Evolutionary conservation across 2,329 filamentous ascomycete species (phyloP).

Genomic region (Plectosphaerella cucumerina): DNA sequence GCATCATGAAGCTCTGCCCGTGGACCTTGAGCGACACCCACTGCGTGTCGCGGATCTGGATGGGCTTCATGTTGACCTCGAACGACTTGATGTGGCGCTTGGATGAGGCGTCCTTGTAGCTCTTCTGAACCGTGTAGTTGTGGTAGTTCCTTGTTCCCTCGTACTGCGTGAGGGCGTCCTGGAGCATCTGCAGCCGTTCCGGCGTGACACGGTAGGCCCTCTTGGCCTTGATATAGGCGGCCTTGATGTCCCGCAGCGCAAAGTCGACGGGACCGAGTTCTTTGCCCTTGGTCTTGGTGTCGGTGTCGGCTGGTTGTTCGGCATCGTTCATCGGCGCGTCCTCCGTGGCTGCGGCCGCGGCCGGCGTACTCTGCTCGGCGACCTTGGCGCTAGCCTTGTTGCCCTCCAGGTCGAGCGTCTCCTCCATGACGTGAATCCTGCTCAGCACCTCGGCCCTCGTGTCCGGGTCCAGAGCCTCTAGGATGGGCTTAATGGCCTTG

Average conservation of each 20-base stretch:
- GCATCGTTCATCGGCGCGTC: constrained; percentile 11
- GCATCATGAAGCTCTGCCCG: constrained; percentile 99
- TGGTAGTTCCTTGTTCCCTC: constrained; percentile 87
- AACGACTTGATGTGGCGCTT: constrained; percentile 94
- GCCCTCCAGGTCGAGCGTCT: constrained; percentile 7
- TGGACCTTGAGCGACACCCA: constrained; percentile 96
- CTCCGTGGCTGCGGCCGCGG: constrained; percentile 16
- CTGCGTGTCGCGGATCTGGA: constrained; percentile 86
- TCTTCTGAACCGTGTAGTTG: constrained; percentile 96
- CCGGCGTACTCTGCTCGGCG: constrained; percentile 9
- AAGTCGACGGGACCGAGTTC: constrained; percentile 51
- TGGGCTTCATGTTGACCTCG: constrained; percentile 67
- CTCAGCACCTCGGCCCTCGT: constrained; percentile 59
- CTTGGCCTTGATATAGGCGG: constrained; percentile 78
- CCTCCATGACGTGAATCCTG: constrained; percentile 46
- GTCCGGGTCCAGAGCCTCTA: constrained; percentile 59
- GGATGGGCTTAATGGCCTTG: constrained; percentile 69
- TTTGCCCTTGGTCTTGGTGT: constrained; percentile 18
- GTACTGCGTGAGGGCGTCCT: constrained; percentile 70
- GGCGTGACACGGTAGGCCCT: constrained; percentile 76
- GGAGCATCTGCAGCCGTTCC: constrained; percentile 68
- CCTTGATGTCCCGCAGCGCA: constrained; percentile 71
- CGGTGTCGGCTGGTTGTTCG: not conserved
- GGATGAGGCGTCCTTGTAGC: constrained; percentile 72
- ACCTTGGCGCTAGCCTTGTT: constrained; percentile 13